Percentiles rank a stretch among this genome's conserved stretches.
Conservation (phyloP, 2,329 filamentous ascomycete species). For the Pestalotiopsis sp. region DNA sequence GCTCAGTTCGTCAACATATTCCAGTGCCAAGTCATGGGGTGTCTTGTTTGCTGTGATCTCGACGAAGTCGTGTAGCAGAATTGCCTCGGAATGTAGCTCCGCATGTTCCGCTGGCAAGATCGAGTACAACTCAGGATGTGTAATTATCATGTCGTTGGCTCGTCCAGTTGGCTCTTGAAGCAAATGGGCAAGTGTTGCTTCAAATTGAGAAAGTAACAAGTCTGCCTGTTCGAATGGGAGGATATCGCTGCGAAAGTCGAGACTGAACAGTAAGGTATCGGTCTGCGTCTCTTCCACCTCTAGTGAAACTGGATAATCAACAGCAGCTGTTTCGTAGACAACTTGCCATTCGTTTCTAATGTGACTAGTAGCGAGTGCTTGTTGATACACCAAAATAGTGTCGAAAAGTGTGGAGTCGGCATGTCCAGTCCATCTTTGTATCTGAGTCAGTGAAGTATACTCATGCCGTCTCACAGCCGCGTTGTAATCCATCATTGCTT, state of each 20-base stretch:
- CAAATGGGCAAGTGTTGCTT: slow-evolving; percentile 65
- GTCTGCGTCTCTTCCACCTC: slow-evolving; percentile 66
- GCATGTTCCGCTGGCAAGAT: slow-evolving; percentile 64
- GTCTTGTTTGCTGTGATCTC: slow-evolving; percentile 60
- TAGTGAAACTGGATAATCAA: slow-evolving; percentile 81
- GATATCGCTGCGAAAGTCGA: slow-evolving; percentile 68
- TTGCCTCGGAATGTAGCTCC: slow-evolving; percentile 59
- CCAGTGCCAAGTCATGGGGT: slow-evolving; percentile 69
- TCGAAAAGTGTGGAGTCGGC: slow-evolving; percentile 75
- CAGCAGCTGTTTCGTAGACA: slow-evolving; percentile 66
- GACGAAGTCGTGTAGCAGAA: slow-evolving; percentile 77
- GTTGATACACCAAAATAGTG: slow-evolving; percentile 84
- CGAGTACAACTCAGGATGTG: slow-evolving; percentile 56
- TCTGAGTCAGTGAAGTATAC: slow-evolving; percentile 69
- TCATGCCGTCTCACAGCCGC: slow-evolving; percentile 69
- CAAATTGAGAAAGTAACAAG: slow-evolving; percentile 72
- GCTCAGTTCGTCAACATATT: slow-evolving; percentile 69
- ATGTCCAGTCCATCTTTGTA: slow-evolving; percentile 73
- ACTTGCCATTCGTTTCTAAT: slow-evolving; percentile 57
- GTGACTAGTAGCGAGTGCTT: not conserved
- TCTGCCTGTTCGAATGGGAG: slow-evolving; percentile 71
- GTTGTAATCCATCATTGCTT: slow-evolving; percentile 68
- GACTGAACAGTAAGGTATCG: slow-evolving; percentile 58
- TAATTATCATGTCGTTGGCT: slow-evolving; percentile 40
- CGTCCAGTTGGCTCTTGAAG: slow-evolving; percentile 48